phyloP scores from a whole-genome alignment of 2,329 filamentous ascomycete species.

The Colletotrichum orchidophilum region DNA sequence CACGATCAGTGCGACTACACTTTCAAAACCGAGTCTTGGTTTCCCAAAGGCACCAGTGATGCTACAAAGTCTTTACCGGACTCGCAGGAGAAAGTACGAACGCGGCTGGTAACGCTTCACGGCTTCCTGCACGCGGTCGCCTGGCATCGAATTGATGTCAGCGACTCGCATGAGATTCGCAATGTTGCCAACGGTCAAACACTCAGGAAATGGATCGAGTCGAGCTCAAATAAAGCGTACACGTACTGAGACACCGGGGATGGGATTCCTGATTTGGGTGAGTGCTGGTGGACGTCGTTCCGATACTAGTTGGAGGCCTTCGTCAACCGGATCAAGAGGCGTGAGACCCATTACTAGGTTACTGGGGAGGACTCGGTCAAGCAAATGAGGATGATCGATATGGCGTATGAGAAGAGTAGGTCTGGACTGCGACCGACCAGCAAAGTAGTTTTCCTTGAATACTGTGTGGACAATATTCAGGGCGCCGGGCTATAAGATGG shows the following conservation, averaged over 20 bases:
- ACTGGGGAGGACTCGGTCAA: neutral
- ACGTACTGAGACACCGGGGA: neutral
- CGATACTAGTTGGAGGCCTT: neutral
- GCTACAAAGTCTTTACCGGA: neutral
- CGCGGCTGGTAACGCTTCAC: neutral
- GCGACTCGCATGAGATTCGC: neutral
- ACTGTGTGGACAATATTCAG: too few species aligned
- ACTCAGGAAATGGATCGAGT: neutral
- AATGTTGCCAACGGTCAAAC: neutral
- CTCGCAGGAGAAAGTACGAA: neutral
- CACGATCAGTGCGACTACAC: neutral
- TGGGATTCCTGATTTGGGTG: neutral
- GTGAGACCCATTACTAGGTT: neutral
- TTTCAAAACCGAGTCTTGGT: neutral
- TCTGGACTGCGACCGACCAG: neutral
- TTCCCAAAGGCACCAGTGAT: neutral
- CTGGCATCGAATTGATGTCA: neutral
- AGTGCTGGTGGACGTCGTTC: neutral
- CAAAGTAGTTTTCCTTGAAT: neutral
- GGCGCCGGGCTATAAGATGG: too few species aligned
- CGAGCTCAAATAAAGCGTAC: neutral
- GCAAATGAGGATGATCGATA: neutral
- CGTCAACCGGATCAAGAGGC: neutral
- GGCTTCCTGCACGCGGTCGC: neutral
- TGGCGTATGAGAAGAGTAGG: neutral